phyloP scores from a whole-genome alignment of 345 rosid species.

The Citrus hindsii region DNA sequence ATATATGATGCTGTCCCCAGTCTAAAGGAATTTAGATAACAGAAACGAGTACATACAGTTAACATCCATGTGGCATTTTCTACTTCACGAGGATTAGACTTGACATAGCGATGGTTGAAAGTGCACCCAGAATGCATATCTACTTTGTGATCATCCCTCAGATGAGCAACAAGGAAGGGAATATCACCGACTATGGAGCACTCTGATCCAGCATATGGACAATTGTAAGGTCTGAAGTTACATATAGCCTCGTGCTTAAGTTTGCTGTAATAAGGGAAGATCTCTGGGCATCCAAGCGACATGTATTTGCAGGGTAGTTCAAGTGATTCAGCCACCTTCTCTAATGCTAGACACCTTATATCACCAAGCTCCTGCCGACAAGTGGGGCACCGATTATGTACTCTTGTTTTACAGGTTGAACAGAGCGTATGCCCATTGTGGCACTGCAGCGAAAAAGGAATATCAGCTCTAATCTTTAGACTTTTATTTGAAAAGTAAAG shows the following conservation, averaged over 20 bases:
- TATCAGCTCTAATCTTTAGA: background rate
- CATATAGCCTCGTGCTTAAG: conserved; percentile 86
- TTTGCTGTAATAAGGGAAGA: conserved; percentile 91
- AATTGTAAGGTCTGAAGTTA: conserved; percentile 85
- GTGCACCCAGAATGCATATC: conserved; percentile 98
- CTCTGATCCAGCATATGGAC: conserved; percentile 96
- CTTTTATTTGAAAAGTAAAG: background rate
- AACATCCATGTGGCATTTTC: conserved; percentile 98
- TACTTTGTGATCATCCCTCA: conserved; percentile 93
- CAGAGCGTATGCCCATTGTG: conserved; percentile 97
- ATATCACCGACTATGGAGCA: conserved; percentile 80
- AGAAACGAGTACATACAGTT: conserved; percentile 55
- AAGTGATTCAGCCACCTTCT: conserved; percentile 92
- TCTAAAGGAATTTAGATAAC: conserved; percentile 1
- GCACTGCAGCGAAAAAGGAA: conserved; percentile 51
- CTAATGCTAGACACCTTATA: conserved; percentile 86
- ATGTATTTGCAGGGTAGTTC: conserved; percentile 83
- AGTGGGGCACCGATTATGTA: conserved; percentile 89
- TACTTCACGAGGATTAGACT: conserved; percentile 97
- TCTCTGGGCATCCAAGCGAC: conserved; percentile 85
- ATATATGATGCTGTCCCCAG: background rate
- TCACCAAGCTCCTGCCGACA: conserved; percentile 99
- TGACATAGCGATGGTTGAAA: conserved; percentile 95
- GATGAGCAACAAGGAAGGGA: conserved; percentile 80
- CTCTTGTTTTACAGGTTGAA: conserved; percentile 87